Evolutionary conservation across 352 stramenopile species (phyloP), one percentile per base, ranked within the genome.

Genomic region (Peronosclerospora sorghi): DNA sequence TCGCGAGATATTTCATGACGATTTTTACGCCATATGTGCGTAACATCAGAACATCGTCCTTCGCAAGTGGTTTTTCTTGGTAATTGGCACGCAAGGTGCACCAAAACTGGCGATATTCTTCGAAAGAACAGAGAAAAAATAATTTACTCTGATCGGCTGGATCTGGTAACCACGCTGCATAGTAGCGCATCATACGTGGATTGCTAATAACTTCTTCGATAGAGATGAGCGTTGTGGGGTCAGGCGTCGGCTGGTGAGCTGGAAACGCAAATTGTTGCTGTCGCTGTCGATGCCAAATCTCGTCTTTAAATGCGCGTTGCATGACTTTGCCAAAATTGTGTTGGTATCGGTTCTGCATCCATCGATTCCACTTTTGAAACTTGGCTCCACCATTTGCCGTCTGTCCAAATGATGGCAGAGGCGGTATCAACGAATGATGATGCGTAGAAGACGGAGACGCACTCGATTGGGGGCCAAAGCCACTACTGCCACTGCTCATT

Each of bases 21-120:
- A 92, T 90, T 57, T 92, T 92, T 10, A 88, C 75, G 27, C 80
- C 80, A 36, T 90, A 92, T 2, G 77, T 90, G 28, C 76, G 73
- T 32, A 92, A 41, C 64, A 89, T 80, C 42, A 86, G 62, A 37
- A 84, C 74, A 35, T 88, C 76, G 48, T 92, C 80, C 42, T 92
- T 89, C n/a, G 56, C 75, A 42, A 87, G 84, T 7, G 68, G 52
- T 10, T 71, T 73, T 41, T 68, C 56, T 45, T 75, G 56, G 44
- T 83, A 79, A n/a, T 81, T 83, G 5, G 64, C 60, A 6, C 68
- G 72, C 38, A 84, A 54, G 7, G 72, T 82, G 41, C 72, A 82
- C 69, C 69, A 81, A 50, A 78, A 81, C 41, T 81, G 73, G 26
- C 71, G 68, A 42, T 84, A 86, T 24, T 86, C 73, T 27, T 83